Evolutionary conservation across 2,329 filamentous ascomycete genomes (phyloP), one percentile per base, ranked within the genome.

Genomic region (Epichloe gansuensis): DNA sequence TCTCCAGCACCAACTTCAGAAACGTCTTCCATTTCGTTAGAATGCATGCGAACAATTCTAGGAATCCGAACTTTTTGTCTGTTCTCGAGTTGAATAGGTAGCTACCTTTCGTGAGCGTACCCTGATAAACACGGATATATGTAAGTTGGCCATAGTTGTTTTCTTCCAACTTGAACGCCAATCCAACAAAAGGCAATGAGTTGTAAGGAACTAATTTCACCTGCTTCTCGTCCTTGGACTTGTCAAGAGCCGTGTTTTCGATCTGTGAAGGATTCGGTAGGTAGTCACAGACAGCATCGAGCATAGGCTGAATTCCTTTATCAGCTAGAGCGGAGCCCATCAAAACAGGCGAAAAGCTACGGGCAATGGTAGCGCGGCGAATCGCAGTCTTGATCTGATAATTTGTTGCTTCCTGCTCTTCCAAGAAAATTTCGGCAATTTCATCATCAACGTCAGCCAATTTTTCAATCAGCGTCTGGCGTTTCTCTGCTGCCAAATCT

Each of bases 131-230:
- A 61, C 93, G 89, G 58, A 98, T 94, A 69, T 98, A 98, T 52
- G 93, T 98, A 65, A 98, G 80, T 71, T 98, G 93, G 44, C 93
- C 93, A 63, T 95, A 98, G 69, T 95, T 96, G 72, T 91, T 95
- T 72, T 98, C 93, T 76, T 98, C 93, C 23, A 98, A 82, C 77
- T 98, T 98, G 78, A 98, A 98, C 9, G 93, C 93, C 57, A 98
- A 77, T 48, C 93, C 93, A 52, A 96, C 90, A 64, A 97, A 96
- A 0, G 93, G 93, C 25, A 95, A 76, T 23, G 88, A 86, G 71
- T 94, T 93, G 75, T 97, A 96, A 1, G 91, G 90, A 17, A 96
- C 82, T 52, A 98, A 81, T 67, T 91, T 86, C 55, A 95, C 91
- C 2, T 83, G 78, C 48, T 83, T 80, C 69, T 98, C 93, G 44